phyloP scores from a whole-genome alignment of 768 basidiomycete species.

The Russula compacta region DNA sequence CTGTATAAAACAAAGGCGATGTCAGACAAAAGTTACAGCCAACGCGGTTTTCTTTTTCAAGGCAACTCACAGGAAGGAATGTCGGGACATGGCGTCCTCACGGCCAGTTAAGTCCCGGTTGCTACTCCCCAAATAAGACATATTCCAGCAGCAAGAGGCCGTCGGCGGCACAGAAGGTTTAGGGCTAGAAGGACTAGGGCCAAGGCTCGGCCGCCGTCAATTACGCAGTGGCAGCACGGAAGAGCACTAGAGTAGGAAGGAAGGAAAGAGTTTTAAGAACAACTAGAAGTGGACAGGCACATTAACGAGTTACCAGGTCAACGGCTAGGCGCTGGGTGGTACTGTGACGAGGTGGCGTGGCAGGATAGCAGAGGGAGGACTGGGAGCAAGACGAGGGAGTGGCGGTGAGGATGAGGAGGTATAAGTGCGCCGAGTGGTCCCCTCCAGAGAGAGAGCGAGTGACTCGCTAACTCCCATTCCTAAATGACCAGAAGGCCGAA shows the following conservation, averaged over 20 bases:
- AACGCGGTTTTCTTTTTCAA: too few species aligned
- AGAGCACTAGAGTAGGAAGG: not conserved
- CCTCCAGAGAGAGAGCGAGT: too few species aligned
- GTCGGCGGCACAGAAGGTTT: not conserved
- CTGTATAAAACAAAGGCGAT: not conserved
- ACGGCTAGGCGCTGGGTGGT: not conserved
- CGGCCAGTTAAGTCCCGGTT: not conserved
- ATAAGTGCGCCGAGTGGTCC: too few species aligned
- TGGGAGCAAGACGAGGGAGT: not conserved
- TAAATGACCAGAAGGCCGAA: not conserved
- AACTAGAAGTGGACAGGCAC: not conserved
- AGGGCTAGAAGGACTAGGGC: not conserved
- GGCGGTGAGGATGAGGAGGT: not conserved
- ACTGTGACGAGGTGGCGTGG: too few species aligned
- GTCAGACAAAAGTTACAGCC: not conserved
- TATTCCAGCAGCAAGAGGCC: not conserved
- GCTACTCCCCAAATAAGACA: not conserved
- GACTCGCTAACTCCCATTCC: too few species aligned
- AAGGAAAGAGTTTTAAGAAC: not conserved
- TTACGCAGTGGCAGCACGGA: not conserved
- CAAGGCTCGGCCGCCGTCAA: not conserved
- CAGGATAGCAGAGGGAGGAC: not conserved
- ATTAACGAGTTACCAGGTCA: slow-evolving; percentile 5
- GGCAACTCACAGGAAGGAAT: not conserved
- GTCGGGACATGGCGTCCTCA: not conserved